Conservation (phyloP, 1,284 basidiomycete species). For the Rhodotorula sp. region DNA sequence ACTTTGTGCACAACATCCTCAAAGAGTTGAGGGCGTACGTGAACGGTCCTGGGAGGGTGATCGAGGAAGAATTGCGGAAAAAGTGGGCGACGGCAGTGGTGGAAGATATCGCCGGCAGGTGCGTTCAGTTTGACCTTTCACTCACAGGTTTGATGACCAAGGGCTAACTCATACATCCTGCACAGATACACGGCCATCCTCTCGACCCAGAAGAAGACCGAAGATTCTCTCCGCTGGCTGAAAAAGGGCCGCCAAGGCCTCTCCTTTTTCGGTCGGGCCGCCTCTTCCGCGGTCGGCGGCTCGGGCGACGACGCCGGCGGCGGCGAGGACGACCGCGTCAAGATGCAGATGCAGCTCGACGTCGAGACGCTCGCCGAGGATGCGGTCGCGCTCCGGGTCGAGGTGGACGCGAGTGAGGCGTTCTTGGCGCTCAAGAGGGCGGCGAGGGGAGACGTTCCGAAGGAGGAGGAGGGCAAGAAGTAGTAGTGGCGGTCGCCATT, state of each 20-base stretch:
- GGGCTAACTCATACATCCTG: too few species aligned
- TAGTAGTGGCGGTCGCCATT: conserved; percentile 1
- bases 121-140: conserved; percentile 21
- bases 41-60: conserved; percentile 54
- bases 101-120: conserved; percentile 70
- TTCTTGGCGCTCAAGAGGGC: conserved; percentile 56
- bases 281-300: conserved; percentile 50
- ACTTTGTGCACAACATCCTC: conserved; percentile 77
- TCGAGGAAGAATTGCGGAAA: conserved; percentile 60
- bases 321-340: conserved; percentile 60
- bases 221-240: conserved; percentile 77
- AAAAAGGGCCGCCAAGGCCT: conserved; percentile 79
- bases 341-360: conserved; percentile 80
- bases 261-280: conserved; percentile 62
- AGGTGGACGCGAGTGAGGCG: conserved; percentile 58
- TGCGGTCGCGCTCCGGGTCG: conserved; percentile 65
- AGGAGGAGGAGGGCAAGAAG: conserved; percentile 20
- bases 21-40: conserved; percentile 79
- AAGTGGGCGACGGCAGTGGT: conserved; percentile 67
- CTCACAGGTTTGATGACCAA: conserved; percentile 38
- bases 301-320: conserved; percentile 58
- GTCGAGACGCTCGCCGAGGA: conserved; percentile 77
- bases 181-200: conserved; percentile 62
- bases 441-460: conserved; percentile 20
- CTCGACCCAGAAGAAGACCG: conserved; percentile 79